Conservation (phyloP, 345 rosid species). For the Firmiana major region DNA sequence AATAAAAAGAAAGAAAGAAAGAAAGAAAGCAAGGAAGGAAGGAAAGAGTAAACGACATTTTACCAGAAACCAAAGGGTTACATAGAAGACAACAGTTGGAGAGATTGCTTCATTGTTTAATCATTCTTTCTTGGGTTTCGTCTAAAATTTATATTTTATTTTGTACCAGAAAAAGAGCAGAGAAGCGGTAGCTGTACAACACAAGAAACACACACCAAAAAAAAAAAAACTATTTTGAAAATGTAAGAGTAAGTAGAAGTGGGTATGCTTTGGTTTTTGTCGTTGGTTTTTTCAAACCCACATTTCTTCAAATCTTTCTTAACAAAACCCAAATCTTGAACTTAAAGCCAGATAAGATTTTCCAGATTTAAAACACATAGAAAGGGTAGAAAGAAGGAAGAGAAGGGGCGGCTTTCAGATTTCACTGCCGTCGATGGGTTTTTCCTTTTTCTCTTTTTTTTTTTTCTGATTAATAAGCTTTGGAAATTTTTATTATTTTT, state of each 20-base stretch:
- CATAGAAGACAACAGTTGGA: not conserved
- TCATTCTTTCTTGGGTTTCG: slow-evolving; percentile 3
- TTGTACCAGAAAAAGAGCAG: not conserved
- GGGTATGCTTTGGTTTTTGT: not conserved
- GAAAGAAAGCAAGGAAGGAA: not conserved
- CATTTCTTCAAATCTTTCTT: not conserved
- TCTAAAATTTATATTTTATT: not conserved
- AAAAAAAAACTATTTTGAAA: not conserved
- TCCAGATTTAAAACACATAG: not conserved
- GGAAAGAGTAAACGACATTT: slow-evolving; percentile 12
- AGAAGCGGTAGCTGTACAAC: slow-evolving; percentile 2
- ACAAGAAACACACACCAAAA: not conserved
- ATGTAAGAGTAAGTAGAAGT: not conserved
- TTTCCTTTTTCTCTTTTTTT: not conserved
- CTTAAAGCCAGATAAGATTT: not conserved
- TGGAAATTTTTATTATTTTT: not conserved
- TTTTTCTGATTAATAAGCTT: not conserved
- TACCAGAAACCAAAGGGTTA: slow-evolving; percentile 10
- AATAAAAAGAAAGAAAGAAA: not conserved
- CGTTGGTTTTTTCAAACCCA: slow-evolving; percentile 10
- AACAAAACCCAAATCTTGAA: not conserved
- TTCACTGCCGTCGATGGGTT: not conserved
- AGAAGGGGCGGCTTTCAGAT: slow-evolving; percentile 14
- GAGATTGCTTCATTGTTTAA: slow-evolving; percentile 10
- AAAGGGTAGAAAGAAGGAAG: not conserved